phyloP scores from a whole-genome alignment of 2,329 filamentous ascomycete genomes.

The Coniochaeta sp. region DNA sequence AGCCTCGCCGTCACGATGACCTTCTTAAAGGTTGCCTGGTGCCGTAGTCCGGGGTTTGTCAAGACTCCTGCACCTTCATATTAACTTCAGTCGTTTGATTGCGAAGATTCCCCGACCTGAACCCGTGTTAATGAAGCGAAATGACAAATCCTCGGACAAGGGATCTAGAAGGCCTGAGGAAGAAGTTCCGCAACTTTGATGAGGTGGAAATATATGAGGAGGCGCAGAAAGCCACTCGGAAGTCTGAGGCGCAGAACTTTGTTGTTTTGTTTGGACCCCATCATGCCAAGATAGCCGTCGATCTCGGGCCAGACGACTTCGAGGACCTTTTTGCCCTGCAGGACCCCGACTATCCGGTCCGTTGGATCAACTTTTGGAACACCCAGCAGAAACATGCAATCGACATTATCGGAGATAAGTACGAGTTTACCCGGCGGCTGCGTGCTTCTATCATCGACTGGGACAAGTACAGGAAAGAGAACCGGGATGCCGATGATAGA shows the following conservation, averaged over 20 bases:
- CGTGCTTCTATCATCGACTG: constrained; percentile 51
- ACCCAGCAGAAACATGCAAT: constrained; percentile 52
- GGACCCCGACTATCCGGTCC: constrained; percentile 39
- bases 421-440: constrained; percentile 62
- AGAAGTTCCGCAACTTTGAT: constrained; percentile 47
- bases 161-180: constrained; percentile 3
- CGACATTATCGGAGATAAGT: constrained; percentile 47
- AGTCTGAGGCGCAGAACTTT: constrained; percentile 45
- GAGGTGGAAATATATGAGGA: constrained; percentile 33
- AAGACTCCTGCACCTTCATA: not conserved
- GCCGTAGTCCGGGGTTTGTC: not conserved
- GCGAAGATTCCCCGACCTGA: not conserved
- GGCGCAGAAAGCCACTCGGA: constrained; percentile 31
- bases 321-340: constrained; percentile 23
- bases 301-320: constrained; percentile 39
- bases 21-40: not conserved
- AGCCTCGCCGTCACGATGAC: not conserved
- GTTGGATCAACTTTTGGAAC: constrained; percentile 74
- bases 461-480: constrained; percentile 8
- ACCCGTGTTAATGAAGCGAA: not conserved
- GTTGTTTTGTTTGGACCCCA: constrained; percentile 57
- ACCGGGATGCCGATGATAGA: constrained; percentile 3
- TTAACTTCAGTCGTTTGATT: not conserved
- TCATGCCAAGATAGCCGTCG: constrained; percentile 46
- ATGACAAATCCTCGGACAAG: not conserved